phyloP scores from a whole-genome alignment of 371 early-diverging fungal species.

The Zancudomyces culisetae region DNA sequence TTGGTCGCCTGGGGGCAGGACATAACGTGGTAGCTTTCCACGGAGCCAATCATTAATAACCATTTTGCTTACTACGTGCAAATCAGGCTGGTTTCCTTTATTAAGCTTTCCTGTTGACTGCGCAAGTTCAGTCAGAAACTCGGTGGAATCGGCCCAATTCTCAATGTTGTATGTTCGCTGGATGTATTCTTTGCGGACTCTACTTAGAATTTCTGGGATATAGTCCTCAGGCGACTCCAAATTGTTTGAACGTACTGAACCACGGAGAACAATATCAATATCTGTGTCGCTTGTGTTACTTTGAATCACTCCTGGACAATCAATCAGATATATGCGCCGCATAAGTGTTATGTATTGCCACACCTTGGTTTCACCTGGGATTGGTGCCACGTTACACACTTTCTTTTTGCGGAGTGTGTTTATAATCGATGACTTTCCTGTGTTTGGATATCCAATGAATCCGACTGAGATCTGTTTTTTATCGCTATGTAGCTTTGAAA shows the following conservation, averaged over 20 bases:
- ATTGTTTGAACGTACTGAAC: constrained; percentile 95
- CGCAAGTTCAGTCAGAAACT: constrained; percentile 84
- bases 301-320: constrained; percentile 99
- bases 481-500: constrained; percentile 70
- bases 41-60: constrained; percentile 97
- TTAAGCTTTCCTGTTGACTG: constrained; percentile 78
- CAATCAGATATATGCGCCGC: constrained; percentile 87
- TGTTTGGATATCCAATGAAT: constrained; percentile 98
- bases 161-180: constrained; percentile 74
- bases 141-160: constrained; percentile 62
- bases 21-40: constrained; percentile 95
- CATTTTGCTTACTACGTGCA: constrained; percentile 88
- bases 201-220: constrained; percentile 63
- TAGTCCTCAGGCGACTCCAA: constrained; percentile 85
- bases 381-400: constrained; percentile 88
- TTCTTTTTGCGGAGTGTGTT: constrained; percentile 89
- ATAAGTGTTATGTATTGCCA: constrained; percentile 90
- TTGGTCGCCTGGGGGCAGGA: constrained; percentile 46
- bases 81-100: constrained; percentile 94
- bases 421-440: constrained; percentile 96
- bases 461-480: constrained; percentile 95
- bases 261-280: constrained; percentile 93
- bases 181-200: constrained; percentile 77
- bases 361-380: constrained; percentile 92
- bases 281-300: constrained; percentile 70